phyloP scores from a whole-genome alignment of 352 stramenopile species.

The Phytophthora citrophthora region DNA sequence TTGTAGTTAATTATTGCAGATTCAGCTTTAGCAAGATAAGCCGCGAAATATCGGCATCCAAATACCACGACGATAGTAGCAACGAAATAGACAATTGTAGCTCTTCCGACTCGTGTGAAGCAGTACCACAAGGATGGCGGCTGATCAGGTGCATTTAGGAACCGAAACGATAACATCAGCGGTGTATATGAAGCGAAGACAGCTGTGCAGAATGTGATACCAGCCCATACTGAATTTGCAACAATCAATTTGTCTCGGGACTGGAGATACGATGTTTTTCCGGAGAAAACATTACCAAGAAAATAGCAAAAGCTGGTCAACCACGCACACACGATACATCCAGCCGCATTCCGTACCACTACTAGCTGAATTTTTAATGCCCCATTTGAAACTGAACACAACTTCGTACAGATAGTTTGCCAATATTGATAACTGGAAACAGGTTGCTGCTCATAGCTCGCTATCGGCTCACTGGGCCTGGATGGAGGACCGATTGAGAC shows the following conservation, averaged over 20 bases:
- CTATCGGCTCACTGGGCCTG: not conserved
- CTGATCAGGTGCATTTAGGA: not conserved
- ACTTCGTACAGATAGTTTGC: not conserved
- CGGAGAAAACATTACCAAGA: slow-evolving; percentile 19
- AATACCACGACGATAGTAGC: not conserved
- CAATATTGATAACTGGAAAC: too few species aligned
- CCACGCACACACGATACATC: slow-evolving; percentile 24
- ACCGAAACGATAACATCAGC: slow-evolving; percentile 12
- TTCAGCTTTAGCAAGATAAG: not conserved
- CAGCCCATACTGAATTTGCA: slow-evolving; percentile 15
- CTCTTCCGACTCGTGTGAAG: not conserved
- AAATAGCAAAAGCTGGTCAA: slow-evolving; percentile 11
- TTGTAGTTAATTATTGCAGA: slow-evolving; percentile 9
- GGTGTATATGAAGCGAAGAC: slow-evolving; percentile 5
- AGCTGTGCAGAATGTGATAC: slow-evolving; percentile 13
- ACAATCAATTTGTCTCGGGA: slow-evolving; percentile 17
- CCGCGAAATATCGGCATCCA: not conserved
- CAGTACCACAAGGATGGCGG: slow-evolving; percentile 4
- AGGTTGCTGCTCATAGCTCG: not conserved
- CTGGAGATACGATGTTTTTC: slow-evolving; percentile 8
- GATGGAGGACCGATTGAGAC: not conserved
- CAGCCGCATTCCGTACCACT: slow-evolving; percentile 22
- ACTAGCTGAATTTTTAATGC: slow-evolving; percentile 8
- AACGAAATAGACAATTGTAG: slow-evolving; percentile 12
- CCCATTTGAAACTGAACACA: not conserved